Evolutionary conservation across 73 alveolate species (phyloP), one percentile per base, ranked within the genome.

Genomic region (Effrenium voratum): DNA sequence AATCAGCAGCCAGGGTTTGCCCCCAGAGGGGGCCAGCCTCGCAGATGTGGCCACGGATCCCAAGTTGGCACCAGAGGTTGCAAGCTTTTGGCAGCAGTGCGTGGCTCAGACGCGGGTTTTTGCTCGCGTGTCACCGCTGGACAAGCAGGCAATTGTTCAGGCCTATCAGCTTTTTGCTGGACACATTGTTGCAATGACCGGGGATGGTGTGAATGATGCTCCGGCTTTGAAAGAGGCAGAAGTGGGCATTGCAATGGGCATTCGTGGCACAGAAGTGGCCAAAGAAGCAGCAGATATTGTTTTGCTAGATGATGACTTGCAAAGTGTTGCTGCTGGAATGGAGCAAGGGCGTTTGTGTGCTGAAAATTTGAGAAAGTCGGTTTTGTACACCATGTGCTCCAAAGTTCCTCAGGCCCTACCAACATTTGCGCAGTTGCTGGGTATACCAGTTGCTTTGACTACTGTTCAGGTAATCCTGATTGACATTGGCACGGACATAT

Each of bases 151-250:
- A 5, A 90, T 90, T n/a, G 98, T 90, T 13, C 98, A 72, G 41
- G 98, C 98, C 10, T 90, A 90, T 46, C 98, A 72, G 76, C 98
- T 28, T 13, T 90, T 70, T 46, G 87, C 88, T 1, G 98, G 98
- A 46, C 88, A 90, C 16, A 72, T 90, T 10, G 87, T 72, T 12
- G 98, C 98, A 41, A 93, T 93, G 98, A 93, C 98, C 2, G 99
- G 99, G 32, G 99, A 99, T 50, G 99, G 99, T n/a, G 99, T 99
- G 52, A 99, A 99, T 77, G 99, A 99, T 40, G 98, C 99, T 24
- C 99, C 99, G 30, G 99, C 99, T 32, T 80, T 99, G 2, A 99
- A 99, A 88, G 92, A 95, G 72, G 99, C 99, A 5, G 99, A 97
- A 81, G 99, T 99, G 38, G 99, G 99, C 34, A 97, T 99, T 16